Conservation (phyloP, 129 eudicot species). For the Lonicera japonica region DNA sequence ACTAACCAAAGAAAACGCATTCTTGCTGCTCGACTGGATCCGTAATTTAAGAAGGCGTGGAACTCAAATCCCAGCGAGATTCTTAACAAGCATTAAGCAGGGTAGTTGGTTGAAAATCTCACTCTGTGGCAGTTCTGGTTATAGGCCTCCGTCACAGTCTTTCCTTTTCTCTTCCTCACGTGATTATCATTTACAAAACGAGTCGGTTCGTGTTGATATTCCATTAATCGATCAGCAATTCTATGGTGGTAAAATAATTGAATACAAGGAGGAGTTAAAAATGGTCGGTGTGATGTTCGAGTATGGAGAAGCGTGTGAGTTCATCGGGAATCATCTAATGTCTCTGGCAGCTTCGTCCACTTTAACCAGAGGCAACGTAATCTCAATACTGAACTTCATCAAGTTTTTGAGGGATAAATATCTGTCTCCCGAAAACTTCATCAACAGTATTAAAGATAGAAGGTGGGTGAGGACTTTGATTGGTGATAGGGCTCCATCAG, state of each 20-base stretch:
- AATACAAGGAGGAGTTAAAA: constrained; percentile 36
- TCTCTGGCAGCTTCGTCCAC: constrained; percentile 28
- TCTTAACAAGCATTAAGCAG: constrained; percentile 30
- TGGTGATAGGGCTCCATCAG: constrained; percentile 33
- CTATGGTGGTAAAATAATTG: constrained; percentile 25
- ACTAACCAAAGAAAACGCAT: constrained; percentile 25
- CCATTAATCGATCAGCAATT: constrained; percentile 31
- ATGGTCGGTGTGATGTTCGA: constrained; percentile 40
- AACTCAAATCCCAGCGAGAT: constrained; percentile 13
- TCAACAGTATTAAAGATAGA: constrained; percentile 20
- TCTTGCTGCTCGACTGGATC: constrained; percentile 48
- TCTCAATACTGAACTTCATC: constrained; percentile 39
- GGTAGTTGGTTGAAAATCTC: constrained; percentile 52
- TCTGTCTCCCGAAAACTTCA: constrained; percentile 15
- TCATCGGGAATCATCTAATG: constrained; percentile 45
- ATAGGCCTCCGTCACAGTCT: constrained; percentile 44
- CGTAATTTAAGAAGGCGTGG: constrained; percentile 1
- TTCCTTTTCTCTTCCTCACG: constrained; percentile 28
- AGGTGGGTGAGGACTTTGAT: constrained; percentile 36
- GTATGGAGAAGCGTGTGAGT: constrained; percentile 34
- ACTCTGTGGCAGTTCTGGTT: constrained; percentile 26
- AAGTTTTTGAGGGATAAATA: constrained; percentile 26
- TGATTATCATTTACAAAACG: constrained; percentile 31
- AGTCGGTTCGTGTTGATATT: constrained; percentile 47
- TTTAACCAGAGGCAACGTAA: constrained; percentile 29